These are phyloP conservation scores for Tinospora cordifolia DNA, from an alignment of 164 flowering plant species.

Conservation along the genomic window DNA sequence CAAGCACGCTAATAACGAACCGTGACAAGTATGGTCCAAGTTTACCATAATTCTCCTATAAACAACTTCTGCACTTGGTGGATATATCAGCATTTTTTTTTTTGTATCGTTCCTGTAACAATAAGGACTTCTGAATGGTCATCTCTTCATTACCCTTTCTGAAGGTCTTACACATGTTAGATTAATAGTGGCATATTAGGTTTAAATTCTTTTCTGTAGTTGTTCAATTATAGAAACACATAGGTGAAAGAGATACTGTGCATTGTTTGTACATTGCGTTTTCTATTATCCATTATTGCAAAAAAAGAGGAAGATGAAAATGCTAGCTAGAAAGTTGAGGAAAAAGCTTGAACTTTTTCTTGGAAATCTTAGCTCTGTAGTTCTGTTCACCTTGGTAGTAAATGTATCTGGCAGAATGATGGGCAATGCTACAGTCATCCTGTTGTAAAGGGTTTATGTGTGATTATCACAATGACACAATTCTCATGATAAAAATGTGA, in stretches of 20 bases:
- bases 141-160: not conserved
- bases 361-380: no score
- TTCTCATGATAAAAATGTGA: no score
- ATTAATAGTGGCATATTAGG: not conserved
- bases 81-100: not conserved
- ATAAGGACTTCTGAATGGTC: not conserved
- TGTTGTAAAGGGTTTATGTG: no score
- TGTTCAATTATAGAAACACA: not conserved
- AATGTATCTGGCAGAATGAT: no score
- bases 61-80: not conserved
- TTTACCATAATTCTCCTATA: not conserved
- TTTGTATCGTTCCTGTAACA: not conserved
- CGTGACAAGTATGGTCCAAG: constrained; percentile 45
- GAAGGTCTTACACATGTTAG: not conserved
- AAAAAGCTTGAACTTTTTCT: not conserved
- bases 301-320: not conserved
- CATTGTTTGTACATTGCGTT: not conserved
- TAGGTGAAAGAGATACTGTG: not conserved
- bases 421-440: no score
- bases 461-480: no score
- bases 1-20: constrained; percentile 39
- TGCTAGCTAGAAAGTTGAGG: not conserved
- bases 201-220: no score
- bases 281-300: no score
- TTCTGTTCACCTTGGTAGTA: no score